Evolutionary conservation across 306 rosid species (phyloP).

Genomic region (Bauhinia variegata): DNA sequence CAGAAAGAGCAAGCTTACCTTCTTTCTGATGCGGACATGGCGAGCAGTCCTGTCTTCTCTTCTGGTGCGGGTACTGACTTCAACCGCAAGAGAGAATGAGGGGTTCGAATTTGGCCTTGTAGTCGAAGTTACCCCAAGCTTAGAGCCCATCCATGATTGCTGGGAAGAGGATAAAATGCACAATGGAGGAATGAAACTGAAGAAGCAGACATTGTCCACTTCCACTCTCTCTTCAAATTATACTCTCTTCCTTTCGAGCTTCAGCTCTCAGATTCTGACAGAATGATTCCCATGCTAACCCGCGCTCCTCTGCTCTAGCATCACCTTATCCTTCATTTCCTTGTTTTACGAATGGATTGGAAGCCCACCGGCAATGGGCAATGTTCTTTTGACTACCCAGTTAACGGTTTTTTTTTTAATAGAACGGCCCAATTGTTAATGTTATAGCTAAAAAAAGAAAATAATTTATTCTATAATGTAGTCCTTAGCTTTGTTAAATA

Average conservation of each 20-base stretch:
- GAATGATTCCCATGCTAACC: neutral
- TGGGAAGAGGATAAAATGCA: slow-evolving; percentile 37
- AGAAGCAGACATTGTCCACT: slow-evolving; percentile 42
- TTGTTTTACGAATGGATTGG: neutral
- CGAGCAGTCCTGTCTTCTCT: slow-evolving; percentile 73
- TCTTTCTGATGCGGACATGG: slow-evolving; percentile 65
- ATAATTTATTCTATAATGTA: too few species aligned
- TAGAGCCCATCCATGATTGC: slow-evolving; percentile 37
- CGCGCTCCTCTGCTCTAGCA: too few species aligned
- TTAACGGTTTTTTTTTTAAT: too few species aligned
- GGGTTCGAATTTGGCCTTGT: slow-evolving; percentile 21
- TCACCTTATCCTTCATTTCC: slow-evolving; percentile 44
- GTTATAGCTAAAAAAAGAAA: too few species aligned
- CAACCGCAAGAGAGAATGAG: slow-evolving; percentile 45
- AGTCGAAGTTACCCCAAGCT: slow-evolving; percentile 9
- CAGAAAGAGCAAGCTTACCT: slow-evolving; percentile 34
- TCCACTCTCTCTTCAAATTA: neutral
- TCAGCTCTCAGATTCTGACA: neutral
- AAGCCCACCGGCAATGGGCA: slow-evolving; percentile 4
- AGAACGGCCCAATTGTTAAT: neutral
- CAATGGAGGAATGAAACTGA: slow-evolving; percentile 50
- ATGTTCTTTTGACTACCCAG: neutral
- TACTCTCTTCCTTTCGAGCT: neutral
- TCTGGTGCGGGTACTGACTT: slow-evolving; percentile 60
- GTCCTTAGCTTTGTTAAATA: too few species aligned